Base-by-base conservation (phyloP, 805 yeast species). In the Saturnispora besseyi region DNA sequence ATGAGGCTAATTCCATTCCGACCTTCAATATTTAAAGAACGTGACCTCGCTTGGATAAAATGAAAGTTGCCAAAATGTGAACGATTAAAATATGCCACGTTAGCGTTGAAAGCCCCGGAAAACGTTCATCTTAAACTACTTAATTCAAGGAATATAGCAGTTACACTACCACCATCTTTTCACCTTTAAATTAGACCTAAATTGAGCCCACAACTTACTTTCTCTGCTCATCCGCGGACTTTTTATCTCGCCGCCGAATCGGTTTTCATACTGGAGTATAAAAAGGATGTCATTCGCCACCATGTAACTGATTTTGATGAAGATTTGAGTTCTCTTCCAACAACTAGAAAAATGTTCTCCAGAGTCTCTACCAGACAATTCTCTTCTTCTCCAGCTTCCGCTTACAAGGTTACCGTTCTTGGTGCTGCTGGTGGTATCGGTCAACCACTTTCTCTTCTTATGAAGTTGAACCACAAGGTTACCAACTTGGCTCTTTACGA, bases 391-490 rank as follows among this genome's bases (percentile, higher is more conserved):
- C 76, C 83, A 48, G 63, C 82, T 41, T 66, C 77, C 57, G 82
- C 86, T 62, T 84, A 84, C 77, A 88, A 87, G 73, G 95, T 55
- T 11, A 78, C 95, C 52, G 88, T 87, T 53, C 75, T 82, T 48
- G 96, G 96, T 57, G 96, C 96, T 51, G 88, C 91, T 45, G 96
- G 96, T 60, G 96, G 96, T 55, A 88, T 88, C 63, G 96, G 96
- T 50, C 96, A 89, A 73, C 95, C 96, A 37, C 75, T 89, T 53
- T 87, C 96, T 12, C 78, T 89, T 49, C 75, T 89, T 50, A 73
- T 88, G 59, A 88, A 89, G 69, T 72, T 88, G 50, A 78, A 81
- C 58, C 78, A 78, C 41, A 72, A 75, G 51, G 75, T 83, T 47
- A 74, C 76, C 53, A 81, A 82, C 61, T 74, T 88, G 59, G 79